A percentile compares a stretch with the other conserved stretches of the same genome.
Conservation (phyloP, 176 grass and related monocot genomes). For the Musa acuminata region DNA sequence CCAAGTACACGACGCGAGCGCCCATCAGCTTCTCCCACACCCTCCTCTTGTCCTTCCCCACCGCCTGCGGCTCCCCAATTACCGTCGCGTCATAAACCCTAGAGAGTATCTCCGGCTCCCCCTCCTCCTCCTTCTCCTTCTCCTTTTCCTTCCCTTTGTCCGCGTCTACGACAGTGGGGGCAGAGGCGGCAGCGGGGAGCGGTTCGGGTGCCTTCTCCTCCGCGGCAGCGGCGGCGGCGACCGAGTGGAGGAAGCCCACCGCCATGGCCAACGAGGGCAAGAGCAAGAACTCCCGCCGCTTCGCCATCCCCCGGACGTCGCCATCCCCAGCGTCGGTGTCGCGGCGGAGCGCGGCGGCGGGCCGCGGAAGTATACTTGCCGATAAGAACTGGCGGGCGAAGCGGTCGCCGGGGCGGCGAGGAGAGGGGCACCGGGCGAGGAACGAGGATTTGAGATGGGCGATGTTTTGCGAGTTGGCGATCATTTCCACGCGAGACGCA, state of each 20-base stretch:
- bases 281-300: constrained; percentile 53
- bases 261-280: constrained; percentile 50
- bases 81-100: constrained; percentile 91
- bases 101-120: constrained; percentile 40
- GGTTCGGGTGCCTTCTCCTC: constrained; percentile 20
- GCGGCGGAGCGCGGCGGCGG: constrained; percentile 24
- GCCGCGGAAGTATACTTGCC: background rate
- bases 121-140: constrained; percentile 14
- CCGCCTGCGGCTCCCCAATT: constrained; percentile 79
- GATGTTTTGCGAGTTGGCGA: background rate
- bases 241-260: constrained; percentile 35
- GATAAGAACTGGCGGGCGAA: background rate
- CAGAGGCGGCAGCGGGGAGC: constrained; percentile 7
- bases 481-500: background rate
- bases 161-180: background rate
- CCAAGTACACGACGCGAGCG: constrained; percentile 83
- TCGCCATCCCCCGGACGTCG: background rate
- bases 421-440: background rate
- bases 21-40: constrained; percentile 98
- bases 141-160: background rate
- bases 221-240: constrained; percentile 28
- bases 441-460: background rate
- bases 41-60: constrained; percentile 74
- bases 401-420: background rate
- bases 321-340: constrained; percentile 16